Evolutionary conservation across 257 asterid species (phyloP), one percentile per base, ranked within the genome.

Genomic region (Misopates orontium): DNA sequence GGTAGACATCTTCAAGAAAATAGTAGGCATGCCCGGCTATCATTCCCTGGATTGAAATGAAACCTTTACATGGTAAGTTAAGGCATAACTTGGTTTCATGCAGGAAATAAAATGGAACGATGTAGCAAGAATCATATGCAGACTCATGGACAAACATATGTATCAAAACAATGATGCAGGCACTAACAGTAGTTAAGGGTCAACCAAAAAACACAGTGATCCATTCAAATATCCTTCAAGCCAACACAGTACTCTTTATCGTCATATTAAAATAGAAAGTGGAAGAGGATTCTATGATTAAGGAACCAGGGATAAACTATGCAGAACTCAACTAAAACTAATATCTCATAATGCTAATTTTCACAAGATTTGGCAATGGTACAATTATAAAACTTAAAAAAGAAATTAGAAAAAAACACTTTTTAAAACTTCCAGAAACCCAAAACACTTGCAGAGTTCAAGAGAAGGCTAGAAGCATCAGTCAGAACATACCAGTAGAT

Each of bases 11-110:
- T 76, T 90, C 95, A 49, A 93, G 95, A 71, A 90, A 93, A 73
- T 88, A 90, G 88, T 93, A 90, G 48, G 97, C 99, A 77, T 93
- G 97, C 5, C 96, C 96, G 40, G 97, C 96, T 60, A 94, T 83
- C 99, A 90, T 86, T 45, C 99, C 97, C 96, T 90, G 88, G 71
- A 66, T 56, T 64, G 79, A 60, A 67, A 20, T 48, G 9, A 50
- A 76, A 49, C n/a, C 5, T 10, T 40, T 20, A 36, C 28, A 21
- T 31, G 4, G 57, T 70, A 18, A 70, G 64, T 40, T 36, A 69
- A 60, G 16, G 25, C 69, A 62, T 1, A 47, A 24, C 28, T 6
- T 41, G 11, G 5, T 59, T 24, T 15, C 44, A 25, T 40, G 11
- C 18, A 67, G 36, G 51, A 57, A 19, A 18, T 36, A 40, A 17